Evolutionary conservation across 495 filamentous ascomycete species (phyloP), one percentile per base, ranked within the genome.

Genomic region (Penicillium paxilli): DNA sequence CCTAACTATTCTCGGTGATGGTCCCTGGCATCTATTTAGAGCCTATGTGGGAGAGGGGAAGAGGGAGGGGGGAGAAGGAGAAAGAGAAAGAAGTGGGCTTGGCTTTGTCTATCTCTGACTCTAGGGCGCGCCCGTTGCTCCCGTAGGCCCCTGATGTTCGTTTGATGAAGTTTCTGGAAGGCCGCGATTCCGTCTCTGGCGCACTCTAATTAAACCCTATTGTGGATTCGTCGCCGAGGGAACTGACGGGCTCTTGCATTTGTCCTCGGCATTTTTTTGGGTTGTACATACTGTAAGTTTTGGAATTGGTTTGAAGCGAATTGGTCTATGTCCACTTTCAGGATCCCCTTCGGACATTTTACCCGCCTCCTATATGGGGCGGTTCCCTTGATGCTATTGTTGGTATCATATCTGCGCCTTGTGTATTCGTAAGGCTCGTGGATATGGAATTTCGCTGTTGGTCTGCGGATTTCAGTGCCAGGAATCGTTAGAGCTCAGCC

Each of bases 91-190:
- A 30, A 9, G 37, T 8, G 38, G 38, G 16, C 38, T 41, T 22
- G 37, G 49, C 37, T 20, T 42, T 20, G 37, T 51, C 23, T 53
- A 53, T 53, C 32, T 53, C 21, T 38, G n/a, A 47, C 51, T 35
- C 10, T 21, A 24, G 17, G 7, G 19, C 33, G 14, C 6, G 2
- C 33, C 16, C 16, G 35, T 40, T 14, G n/a, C 9, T 20, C 35
- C 37, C 37, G 35, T 28, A n/a, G n/a, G 33, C 19, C 30, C 42
- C 26, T 26, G 26, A 28, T 30, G 26, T 47, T 51, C 40, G 40
- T 12, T 11, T 6, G 21, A 44, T 45, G 38, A 44, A 33, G 1
- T 33, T 52, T 52, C 49, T 44, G 26, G 49, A 52, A 52, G 42
- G 26, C 10, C 44, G 12, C 30, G 17, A 30, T 41, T 7, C 49